A percentile compares a stretch with the other conserved stretches of the same genome.
Evolutionary conservation across 345 rosid genomes (phyloP).

Genomic region (Arabidopsis thaliana): TAIR10.1 NC_003075.7:15436001-15436500

Average conservation of each 20-base stretch:
- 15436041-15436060: constrained; percentile 73
- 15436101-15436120: constrained; percentile 21
- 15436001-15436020: not conserved
- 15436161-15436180: constrained; percentile 69
- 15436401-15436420: constrained; percentile 64
- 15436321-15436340: constrained; percentile 73
- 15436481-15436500: constrained; percentile 61
- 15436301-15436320: constrained; percentile 54
- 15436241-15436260: not conserved
- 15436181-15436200: constrained; percentile 79
- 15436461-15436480: constrained; percentile 57
- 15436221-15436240: constrained; percentile 67
- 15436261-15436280: constrained; percentile 9
- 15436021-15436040: constrained; percentile 76
- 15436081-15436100: constrained; percentile 52
- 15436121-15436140: constrained; percentile 74
- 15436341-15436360: constrained; percentile 69
- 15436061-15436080: constrained; percentile 63
- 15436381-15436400: constrained; percentile 63
- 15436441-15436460: constrained; percentile 53
- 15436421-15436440: constrained; percentile 63
- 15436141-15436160: constrained; percentile 65
- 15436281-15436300: constrained; percentile 28
- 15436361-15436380: constrained; percentile 83
- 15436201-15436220: constrained; percentile 82